A percentile compares a stretch with the other conserved stretches of the same genome.
Evolutionary conservation across 805 yeast species (phyloP).

Genomic region (Myxozyma neotropica): DNA sequence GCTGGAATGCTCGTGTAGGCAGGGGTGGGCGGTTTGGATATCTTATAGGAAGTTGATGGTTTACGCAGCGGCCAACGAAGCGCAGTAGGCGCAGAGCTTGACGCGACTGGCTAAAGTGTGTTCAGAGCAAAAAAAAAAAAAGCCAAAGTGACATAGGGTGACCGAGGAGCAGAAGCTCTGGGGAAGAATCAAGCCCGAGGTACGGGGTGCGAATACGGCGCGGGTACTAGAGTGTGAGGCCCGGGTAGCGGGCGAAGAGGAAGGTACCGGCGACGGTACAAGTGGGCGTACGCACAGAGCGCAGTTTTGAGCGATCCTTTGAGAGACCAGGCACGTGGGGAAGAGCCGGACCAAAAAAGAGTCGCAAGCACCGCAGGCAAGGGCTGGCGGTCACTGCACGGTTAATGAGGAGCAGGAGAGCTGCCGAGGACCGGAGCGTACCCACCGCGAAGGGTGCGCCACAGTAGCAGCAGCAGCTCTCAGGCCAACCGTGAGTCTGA

Average conservation of each 20-base stretch:
- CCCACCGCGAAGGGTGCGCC: no score
- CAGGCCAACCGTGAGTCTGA: no score
- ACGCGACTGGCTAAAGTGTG: neutral
- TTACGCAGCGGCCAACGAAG: neutral
- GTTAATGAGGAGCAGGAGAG: neutral
- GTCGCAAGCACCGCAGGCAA: neutral
- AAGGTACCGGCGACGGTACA: no score
- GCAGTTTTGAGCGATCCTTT: no score
- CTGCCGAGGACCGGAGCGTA: no score
- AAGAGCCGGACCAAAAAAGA: no score
- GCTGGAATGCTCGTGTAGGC: slow-evolving; percentile 2
- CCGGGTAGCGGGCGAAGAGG: no score
- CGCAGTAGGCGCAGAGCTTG: neutral
- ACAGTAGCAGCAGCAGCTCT: no score
- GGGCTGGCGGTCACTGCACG: neutral
- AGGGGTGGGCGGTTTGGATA: slow-evolving; percentile 12
- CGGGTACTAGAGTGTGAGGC: no score
- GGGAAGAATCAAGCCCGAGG: neutral
- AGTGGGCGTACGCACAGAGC: no score
- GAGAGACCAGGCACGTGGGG: no score
- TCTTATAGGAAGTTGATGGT: neutral
- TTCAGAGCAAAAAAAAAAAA: neutral
- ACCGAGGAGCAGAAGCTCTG: neutral
- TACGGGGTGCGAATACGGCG: neutral
- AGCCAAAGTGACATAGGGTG: neutral